Evolutionary conservation across 1,284 basidiomycete species (phyloP), one percentile per base, ranked within the genome.

Genomic region (Cryptococcus wingfieldii): DNA sequence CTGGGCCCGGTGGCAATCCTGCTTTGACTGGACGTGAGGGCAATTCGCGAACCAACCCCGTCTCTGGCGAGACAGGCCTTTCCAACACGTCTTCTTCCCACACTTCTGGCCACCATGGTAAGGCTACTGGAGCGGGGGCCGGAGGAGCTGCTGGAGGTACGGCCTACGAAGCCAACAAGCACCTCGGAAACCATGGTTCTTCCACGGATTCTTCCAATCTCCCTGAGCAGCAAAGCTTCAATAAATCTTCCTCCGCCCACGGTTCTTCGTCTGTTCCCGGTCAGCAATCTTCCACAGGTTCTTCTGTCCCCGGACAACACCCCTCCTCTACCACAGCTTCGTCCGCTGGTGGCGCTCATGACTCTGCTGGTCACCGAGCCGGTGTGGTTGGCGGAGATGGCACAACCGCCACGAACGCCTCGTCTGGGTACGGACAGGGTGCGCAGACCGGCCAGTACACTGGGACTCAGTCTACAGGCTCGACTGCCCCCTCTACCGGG

Each of bases 11-110:
- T n/a, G 66, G 67, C 27, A 60, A 66, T 54, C 45, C 62, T 10
- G 70, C 70, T 39, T 45, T 72, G 39, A 72, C 70, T 18, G 70
- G 70, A 39, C 62, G 70, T 45, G 70, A 72, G 55, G 70, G 70
- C 37, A 65, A 51, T 38, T 19, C 52, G 45, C 52, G 43, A 2
- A 56, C 55, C 28, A 71, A 71, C 67, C 67, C 69, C 14, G 63
- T 71, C 27, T 61, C 60, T 34, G 55, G 62, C 53, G 58, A 56
- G 25, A 16, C 41, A 3, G 41, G 41, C 23, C 41, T 18, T 9
- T 18, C n/a, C n/a, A 5, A n/a, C 14, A 34, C 31, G 1, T 34
- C 31, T 34, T 34, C 31, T 6, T 34, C 31, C 31, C 12, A 42
- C 43, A 55, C 59, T 37, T 48, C 52, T 10, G 44, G 48, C 14